Evolutionary conservation across 2,329 filamentous ascomycete genomes (phyloP), one percentile per base, ranked within the genome.

Genomic region (Lachnellula occidentalis): DNA sequence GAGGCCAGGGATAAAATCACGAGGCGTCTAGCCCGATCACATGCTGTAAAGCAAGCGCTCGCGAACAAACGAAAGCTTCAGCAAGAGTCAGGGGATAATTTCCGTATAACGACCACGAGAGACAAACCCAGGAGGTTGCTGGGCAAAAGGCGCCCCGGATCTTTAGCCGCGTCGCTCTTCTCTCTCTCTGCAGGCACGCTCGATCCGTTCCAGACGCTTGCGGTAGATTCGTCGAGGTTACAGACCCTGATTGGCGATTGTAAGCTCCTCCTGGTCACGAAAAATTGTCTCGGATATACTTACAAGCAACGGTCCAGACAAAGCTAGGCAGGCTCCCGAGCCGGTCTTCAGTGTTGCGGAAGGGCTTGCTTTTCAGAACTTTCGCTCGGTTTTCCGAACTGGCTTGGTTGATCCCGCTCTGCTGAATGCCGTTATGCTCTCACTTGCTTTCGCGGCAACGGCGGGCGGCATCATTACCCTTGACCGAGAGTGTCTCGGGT

Each of bases 391-490:
- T 31, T 67, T 76, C 22, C 67, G 64, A 50, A 66, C 60, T 3
- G 66, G 68, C 0, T 34, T 70, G 0, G 63, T 66, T 34, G 72
- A 76, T 50, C 66, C 63, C 0, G 72, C 73, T 49, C 67, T 76
- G 5, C 43, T 71, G 1, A 73, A 66, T 55, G 73, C 74, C 0
- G 58, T 71, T 9, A 72, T 74, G 70, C 66, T 74, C n/a, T 68
- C 72, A 0, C 64, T 74, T 43, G 51, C 64, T 9, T 72, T 72
- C n/a, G 64, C 69, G 1, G 61, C 55, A 0, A 65, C 64, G 1
- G 62, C 61, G 1, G 55, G 53, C 3, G 55, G 50, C 1, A 63
- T 72, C 1, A 11, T 31, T 31, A 31, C 8, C 8, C 27, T 31
- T 31, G 60, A 71, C 22, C 46, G 45, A 1, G 68, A 74, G 34